Percentiles rank a stretch among this genome's conserved stretches.
Conservation (phyloP, 805 yeast species). For the Candida nemodendra region DNA sequence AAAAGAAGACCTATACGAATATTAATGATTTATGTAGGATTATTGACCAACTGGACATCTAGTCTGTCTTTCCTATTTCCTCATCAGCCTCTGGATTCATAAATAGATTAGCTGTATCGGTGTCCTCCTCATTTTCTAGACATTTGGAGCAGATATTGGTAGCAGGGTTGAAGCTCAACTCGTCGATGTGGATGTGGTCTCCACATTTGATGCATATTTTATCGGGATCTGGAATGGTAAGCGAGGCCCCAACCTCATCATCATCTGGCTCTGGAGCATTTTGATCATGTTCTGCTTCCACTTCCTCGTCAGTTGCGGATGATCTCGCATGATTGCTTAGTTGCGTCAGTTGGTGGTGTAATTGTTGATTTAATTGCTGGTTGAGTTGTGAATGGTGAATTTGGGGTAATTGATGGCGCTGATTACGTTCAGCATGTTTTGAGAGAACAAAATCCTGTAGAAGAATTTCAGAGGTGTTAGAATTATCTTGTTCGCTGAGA, state of each 20-base stretch:
- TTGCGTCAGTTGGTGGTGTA: slow-evolving; percentile 19
- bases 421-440: slow-evolving; percentile 6
- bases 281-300: not conserved
- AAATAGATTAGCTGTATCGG: slow-evolving; percentile 21
- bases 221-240: slow-evolving; percentile 28
- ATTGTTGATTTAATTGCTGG: slow-evolving; percentile 31
- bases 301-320: slow-evolving; percentile 16
- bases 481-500: slow-evolving; percentile 14
- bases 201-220: slow-evolving; percentile 30
- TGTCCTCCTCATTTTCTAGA: slow-evolving; percentile 15
- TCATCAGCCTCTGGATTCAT: slow-evolving; percentile 26
- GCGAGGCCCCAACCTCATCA: slow-evolving; percentile 22
- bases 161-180: slow-evolving; percentile 27
- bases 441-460: slow-evolving; percentile 12
- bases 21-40: too few relatives aligned
- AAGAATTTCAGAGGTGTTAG: slow-evolving; percentile 12
- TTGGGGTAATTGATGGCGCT: slow-evolving; percentile 15
- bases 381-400: slow-evolving; percentile 31
- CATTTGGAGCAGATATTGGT: slow-evolving; percentile 29
- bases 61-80: slow-evolving; percentile 11
- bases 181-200: slow-evolving; percentile 27
- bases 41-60: too few relatives aligned
- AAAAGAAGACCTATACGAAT: too few relatives aligned
- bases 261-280: slow-evolving; percentile 6
- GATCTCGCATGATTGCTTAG: slow-evolving; percentile 10